Conservation (phyloP, 306 rosid genomes). For the Elaeagnus macrophylla region DNA sequence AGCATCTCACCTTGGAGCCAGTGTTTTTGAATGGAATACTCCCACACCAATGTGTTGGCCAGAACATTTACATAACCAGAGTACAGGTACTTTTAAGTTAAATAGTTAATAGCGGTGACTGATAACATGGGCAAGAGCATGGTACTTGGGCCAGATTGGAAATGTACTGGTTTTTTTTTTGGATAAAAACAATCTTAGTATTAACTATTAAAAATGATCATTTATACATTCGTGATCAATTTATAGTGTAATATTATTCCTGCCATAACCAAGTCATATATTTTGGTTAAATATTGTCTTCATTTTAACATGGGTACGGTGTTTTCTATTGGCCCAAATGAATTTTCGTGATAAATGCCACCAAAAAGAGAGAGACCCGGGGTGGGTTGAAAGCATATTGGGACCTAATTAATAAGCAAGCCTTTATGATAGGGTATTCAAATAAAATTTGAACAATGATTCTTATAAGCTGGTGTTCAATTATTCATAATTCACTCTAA, state of each 20-base stretch:
- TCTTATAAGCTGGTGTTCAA: no score
- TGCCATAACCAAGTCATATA: no score
- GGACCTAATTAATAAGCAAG: no score
- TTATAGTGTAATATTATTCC: no score
- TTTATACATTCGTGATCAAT: not conserved
- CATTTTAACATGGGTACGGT: no score
- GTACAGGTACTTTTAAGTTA: constrained; percentile 48
- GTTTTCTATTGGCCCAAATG: no score
- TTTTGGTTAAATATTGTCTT: no score
- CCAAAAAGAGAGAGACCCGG: no score
- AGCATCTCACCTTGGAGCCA: constrained; percentile 68
- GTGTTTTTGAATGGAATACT: constrained; percentile 73
- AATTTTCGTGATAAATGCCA: no score
- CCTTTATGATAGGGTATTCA: no score
- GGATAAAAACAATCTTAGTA: not conserved
- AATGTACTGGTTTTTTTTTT: not conserved
- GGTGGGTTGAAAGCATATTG: no score
- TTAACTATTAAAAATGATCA: not conserved
- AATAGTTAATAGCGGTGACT: constrained; percentile 4
- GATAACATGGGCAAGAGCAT: not conserved
- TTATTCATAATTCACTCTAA: not conserved
- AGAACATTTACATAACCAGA: constrained; percentile 68
- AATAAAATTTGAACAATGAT: no score
- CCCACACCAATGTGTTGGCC: constrained; percentile 92
- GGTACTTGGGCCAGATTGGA: not conserved